phyloP scores from a whole-genome alignment of 306 rosid species.

The Prinsepia uniflora region DNA sequence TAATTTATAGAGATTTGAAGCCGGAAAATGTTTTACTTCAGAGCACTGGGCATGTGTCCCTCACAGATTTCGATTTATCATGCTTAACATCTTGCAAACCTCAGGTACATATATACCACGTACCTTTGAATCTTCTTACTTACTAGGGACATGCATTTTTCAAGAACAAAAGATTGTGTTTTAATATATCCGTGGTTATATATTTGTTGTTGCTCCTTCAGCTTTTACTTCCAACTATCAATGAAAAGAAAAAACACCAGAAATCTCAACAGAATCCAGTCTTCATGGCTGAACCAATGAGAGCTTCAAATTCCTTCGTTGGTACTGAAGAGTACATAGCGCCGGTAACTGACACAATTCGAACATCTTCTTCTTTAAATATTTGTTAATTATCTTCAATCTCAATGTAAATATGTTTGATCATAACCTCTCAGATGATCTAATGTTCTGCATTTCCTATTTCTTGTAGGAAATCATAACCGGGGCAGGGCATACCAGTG shows the following conservation, averaged over 20 bases:
- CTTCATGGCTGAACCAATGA: constrained; percentile 96
- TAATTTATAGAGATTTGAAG: constrained; percentile 93
- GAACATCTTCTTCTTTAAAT: constrained; percentile 4
- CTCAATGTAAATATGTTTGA: no score
- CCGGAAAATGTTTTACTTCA: constrained; percentile 94
- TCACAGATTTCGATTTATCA: constrained; percentile 92
- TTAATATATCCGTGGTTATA: no score
- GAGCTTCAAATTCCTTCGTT: constrained; percentile 97
- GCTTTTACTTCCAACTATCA: constrained; percentile 62
- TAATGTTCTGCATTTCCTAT: constrained; percentile 15
- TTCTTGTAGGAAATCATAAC: constrained; percentile 82
- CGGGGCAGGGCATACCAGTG: constrained; percentile 95
- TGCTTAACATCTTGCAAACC: constrained; percentile 90
- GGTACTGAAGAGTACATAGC: constrained; percentile 99
- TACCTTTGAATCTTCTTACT: not conserved
- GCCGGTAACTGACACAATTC: constrained; percentile 57
- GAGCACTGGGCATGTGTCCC: constrained; percentile 63
- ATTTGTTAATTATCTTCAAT: not conserved
- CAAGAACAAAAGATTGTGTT: no score
- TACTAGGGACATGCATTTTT: no score
- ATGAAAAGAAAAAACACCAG: constrained; percentile 56
- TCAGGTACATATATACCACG: constrained; percentile 46
- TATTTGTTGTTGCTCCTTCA: constrained; percentile 26
- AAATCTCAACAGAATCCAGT: constrained; percentile 59
- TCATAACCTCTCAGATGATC: not conserved